Percentiles rank a stretch among this genome's conserved stretches.
phyloP scores from a whole-genome alignment of 768 basidiomycete species.

The Suillus lakei region DNA sequence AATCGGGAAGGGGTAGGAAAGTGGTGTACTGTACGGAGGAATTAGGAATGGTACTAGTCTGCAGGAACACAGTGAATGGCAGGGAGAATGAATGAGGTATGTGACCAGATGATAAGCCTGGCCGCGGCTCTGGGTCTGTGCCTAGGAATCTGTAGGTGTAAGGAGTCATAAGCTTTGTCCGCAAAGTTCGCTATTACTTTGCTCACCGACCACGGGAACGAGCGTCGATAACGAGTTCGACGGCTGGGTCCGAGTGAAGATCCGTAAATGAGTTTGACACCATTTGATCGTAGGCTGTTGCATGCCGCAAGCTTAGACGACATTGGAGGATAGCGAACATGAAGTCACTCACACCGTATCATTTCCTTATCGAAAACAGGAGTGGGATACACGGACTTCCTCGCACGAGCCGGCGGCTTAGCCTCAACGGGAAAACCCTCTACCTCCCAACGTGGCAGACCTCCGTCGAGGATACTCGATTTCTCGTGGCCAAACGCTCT shows the following conservation, averaged over 20 bases:
- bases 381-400: slow-evolving; percentile 48
- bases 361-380: slow-evolving; percentile 56
- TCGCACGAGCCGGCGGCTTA: slow-evolving; percentile 27
- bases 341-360: slow-evolving; percentile 46
- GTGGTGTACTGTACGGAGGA: slow-evolving; percentile 58
- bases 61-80: slow-evolving; percentile 80
- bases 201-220: slow-evolving; percentile 79
- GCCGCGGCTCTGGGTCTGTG: slow-evolving; percentile 85
- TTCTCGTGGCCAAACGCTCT: slow-evolving; percentile 86
- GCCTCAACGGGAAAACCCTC: slow-evolving; percentile 63
- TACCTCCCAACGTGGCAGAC: slow-evolving; percentile 80
- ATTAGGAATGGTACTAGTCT: slow-evolving; percentile 37
- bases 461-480: slow-evolving; percentile 92
- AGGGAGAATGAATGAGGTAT: slow-evolving; percentile 87
- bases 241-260: slow-evolving; percentile 45
- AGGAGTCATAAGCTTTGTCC: slow-evolving; percentile 10
- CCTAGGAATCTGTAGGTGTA: slow-evolving; percentile 68
- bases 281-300: slow-evolving; percentile 79
- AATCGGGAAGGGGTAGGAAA: slow-evolving; percentile 58
- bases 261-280: slow-evolving; percentile 66
- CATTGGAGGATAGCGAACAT: slow-evolving; percentile 38
- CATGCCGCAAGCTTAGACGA: slow-evolving; percentile 18
- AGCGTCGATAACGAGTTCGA: slow-evolving; percentile 86
- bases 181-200: slow-evolving; percentile 3
- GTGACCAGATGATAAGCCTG: slow-evolving; percentile 88